Percentiles rank a stretch among this genome's conserved stretches.
phyloP scores from a whole-genome alignment of 2,329 filamentous ascomycete species.

The Sodiomyces alkalinus region DNA sequence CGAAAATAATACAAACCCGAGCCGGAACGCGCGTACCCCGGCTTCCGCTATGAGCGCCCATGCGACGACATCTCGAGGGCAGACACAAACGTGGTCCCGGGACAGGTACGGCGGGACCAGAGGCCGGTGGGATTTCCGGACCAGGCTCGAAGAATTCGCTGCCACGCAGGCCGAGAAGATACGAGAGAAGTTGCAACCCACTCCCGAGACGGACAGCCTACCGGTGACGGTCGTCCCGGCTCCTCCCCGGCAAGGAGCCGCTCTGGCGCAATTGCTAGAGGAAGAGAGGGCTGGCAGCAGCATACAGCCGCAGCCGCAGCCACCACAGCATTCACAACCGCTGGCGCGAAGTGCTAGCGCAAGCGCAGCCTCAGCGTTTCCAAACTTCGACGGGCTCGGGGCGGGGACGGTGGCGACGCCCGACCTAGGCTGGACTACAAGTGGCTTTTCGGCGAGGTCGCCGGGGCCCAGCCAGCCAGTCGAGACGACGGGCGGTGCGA shows the following conservation, averaged over 20 bases:
- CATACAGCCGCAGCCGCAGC: too few relatives aligned
- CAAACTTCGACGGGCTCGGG: constrained; percentile 1
- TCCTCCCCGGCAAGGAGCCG: constrained; percentile 40
- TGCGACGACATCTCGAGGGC: constrained; percentile 6
- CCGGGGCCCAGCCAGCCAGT: neutral
- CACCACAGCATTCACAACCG: too few relatives aligned
- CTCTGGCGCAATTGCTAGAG: constrained; percentile 39
- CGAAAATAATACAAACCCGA: constrained; percentile 10
- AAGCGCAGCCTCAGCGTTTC: constrained; percentile 6
- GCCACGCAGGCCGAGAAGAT: constrained; percentile 44
- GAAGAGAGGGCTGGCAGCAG: constrained; percentile 24
- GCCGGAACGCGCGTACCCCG: constrained; percentile 8
- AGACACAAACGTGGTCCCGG: constrained; percentile 7
- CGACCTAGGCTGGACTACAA: constrained; percentile 3
- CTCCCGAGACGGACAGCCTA: constrained; percentile 36
- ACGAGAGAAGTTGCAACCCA: constrained; percentile 38
- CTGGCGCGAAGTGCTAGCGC: constrained; percentile 3
- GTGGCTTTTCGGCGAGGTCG: constrained; percentile 4
- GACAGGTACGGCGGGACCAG: constrained; percentile 7
- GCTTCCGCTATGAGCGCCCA: constrained; percentile 2
- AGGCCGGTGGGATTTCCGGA: constrained; percentile 38
- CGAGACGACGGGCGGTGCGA: constrained; percentile 7
- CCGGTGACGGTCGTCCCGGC: constrained; percentile 47
- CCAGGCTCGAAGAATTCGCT: constrained; percentile 45
- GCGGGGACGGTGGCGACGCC: neutral